Base-by-base conservation (phyloP, 768 basidiomycete species). In the Amanita rubescens region DNA sequence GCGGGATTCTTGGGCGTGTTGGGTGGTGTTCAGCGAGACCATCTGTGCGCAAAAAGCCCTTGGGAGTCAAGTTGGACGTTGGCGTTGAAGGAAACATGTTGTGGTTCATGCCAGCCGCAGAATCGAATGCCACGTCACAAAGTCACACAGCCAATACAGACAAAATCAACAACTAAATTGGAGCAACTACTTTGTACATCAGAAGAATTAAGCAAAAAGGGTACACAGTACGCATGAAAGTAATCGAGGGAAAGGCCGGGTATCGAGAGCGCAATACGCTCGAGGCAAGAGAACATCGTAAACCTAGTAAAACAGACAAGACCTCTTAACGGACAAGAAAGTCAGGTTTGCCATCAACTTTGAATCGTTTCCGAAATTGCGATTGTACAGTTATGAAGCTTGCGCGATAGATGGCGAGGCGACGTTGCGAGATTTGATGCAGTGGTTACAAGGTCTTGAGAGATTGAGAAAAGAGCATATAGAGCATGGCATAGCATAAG, bases 221-320 rank as follows among this genome's bases (percentile, higher is more conserved):
- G 47, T 49, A 49, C 47, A 24, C 47, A 24, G 47, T 37, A 49
- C 47, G 20, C 22, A 6, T 10, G 35, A 20, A 34, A 49, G 47
- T 33, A 49, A 49, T 20, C 10, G 20, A 14, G 3, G 15, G 7
- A 34, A 17, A 33, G 33, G 17, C 15, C 10, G 46, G 17, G 20
- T 2, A 22, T 24, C 35, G 34, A 25, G 15, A 19, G 24, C n/a
- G 49, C 35, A n/a, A 43, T 22, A 10, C 8, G 30, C 19, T 11
- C n/a, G 35, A 37, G 25, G 48, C 15, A 32, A 34, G 22, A 51
- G 42, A 43, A 25, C n/a, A n/a, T 30, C 41, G 51, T 51, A 19
- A 43, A 12, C 51, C 39, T 51, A 51, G 42, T 51, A 51, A 51
- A 51, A 51, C 51, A 51, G 30, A 43, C 51, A 39, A 50, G 37